Conservation (phyloP, 139 green algal species). For the Pseudopediastrum boryanum region DNA sequence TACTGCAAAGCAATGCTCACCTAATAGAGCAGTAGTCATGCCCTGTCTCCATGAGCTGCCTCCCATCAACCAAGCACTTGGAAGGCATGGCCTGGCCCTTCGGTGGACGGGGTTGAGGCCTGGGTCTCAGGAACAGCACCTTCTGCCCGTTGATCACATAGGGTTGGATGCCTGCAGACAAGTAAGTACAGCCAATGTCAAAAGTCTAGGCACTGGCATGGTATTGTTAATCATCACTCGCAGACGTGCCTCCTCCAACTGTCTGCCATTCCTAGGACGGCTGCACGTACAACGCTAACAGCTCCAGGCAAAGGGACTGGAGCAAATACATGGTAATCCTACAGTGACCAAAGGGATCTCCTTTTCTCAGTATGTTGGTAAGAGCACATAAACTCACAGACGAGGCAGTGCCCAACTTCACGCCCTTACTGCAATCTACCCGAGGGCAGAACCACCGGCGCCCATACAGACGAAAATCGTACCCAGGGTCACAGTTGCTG, state of each 20-base stretch:
- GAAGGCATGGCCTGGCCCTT: conserved; percentile 2
- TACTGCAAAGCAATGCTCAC: neutral
- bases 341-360: no score
- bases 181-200: neutral
- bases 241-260: neutral
- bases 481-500: no score
- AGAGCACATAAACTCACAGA: no score
- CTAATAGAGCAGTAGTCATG: conserved; percentile 42
- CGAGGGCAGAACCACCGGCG: no score
- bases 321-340: no score
- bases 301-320: neutral
- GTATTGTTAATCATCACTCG: neutral
- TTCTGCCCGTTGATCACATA: conserved; percentile 84
- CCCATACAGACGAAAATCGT: no score
- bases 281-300: neutral
- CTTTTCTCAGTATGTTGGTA: no score
- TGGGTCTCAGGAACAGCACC: conserved; percentile 81
- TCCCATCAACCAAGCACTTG: conserved; percentile 38
- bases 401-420: no score
- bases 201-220: neutral
- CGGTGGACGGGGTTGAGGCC: conserved; percentile 58
- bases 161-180: conserved; percentile 65
- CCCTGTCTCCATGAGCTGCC: conserved; percentile 50
- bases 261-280: neutral
- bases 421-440: no score